phyloP scores from a whole-genome alignment of 148 eudicot species.

The Selenicereus undatus region DNA sequence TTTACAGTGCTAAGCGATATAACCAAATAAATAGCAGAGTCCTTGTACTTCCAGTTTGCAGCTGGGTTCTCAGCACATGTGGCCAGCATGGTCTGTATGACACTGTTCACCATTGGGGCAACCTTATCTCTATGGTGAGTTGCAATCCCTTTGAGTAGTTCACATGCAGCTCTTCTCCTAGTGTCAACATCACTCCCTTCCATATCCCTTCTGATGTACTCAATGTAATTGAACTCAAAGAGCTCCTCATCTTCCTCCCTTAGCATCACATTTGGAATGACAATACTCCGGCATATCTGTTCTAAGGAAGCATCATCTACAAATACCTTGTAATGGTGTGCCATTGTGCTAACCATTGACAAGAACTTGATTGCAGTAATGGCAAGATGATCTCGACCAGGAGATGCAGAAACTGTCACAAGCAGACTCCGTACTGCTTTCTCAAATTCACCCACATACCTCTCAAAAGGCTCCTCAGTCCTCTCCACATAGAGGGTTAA shows the following conservation, averaged over 20 bases:
- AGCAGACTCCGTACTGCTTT: slow-evolving; percentile 70
- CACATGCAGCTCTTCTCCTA: slow-evolving; percentile 93
- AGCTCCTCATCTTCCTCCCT: slow-evolving; percentile 95
- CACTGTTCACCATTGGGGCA: slow-evolving; percentile 54
- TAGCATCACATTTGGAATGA: slow-evolving; percentile 89
- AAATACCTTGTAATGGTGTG: slow-evolving; percentile 62
- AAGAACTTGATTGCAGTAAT: slow-evolving; percentile 84
- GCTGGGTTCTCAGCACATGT: slow-evolving; percentile 63
- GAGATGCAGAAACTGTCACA: slow-evolving; percentile 53
- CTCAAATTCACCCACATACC: slow-evolving; percentile 68
- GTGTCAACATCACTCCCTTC: slow-evolving; percentile 99
- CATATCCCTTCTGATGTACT: slow-evolving; percentile 87
- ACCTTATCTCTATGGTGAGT: slow-evolving; percentile 71
- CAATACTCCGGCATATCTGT: slow-evolving; percentile 78
- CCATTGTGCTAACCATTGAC: slow-evolving; percentile 74
- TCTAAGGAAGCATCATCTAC: slow-evolving; percentile 67
- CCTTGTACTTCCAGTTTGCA: slow-evolving; percentile 87
- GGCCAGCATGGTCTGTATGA: slow-evolving; percentile 60
- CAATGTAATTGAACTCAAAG: slow-evolving; percentile 90
- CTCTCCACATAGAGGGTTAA: slow-evolving; percentile 87
- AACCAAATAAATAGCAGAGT: slow-evolving; percentile 88
- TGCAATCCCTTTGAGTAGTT: slow-evolving; percentile 88
- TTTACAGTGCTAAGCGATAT: slow-evolving; percentile 70
- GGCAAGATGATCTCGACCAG: slow-evolving; percentile 75
- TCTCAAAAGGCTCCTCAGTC: slow-evolving; percentile 76